Evolutionary conservation across 2,329 filamentous ascomycete species (phyloP).

Genomic region (Pseudopithomyces chartarum): DNA sequence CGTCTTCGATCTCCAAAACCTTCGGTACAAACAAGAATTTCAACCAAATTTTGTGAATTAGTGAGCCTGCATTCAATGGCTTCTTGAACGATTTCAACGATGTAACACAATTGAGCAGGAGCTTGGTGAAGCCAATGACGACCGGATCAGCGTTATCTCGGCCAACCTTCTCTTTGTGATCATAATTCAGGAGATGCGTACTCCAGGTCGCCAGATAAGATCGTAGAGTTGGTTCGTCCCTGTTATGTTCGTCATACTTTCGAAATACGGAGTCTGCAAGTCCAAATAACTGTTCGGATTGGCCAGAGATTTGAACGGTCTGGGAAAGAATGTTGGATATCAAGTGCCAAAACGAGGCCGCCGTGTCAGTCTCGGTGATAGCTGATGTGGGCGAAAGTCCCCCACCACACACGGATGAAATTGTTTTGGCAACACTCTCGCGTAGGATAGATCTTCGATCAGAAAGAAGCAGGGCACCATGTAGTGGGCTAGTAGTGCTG

Average conservation of each 20-base stretch:
- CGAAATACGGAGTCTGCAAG: slow-evolving; percentile 44
- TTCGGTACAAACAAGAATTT: slow-evolving; percentile 42
- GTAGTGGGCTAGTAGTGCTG: slow-evolving; percentile 28
- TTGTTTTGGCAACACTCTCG: slow-evolving; percentile 31
- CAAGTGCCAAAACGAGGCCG: slow-evolving; percentile 39
- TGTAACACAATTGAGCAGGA: slow-evolving; percentile 46
- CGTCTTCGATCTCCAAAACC: slow-evolving; percentile 16
- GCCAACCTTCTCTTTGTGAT: slow-evolving; percentile 42
- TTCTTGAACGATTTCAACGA: slow-evolving; percentile 48
- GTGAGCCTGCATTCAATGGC: slow-evolving; percentile 33
- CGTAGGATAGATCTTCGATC: slow-evolving; percentile 30
- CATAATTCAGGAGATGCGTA: slow-evolving; percentile 36
- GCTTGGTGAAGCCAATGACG: slow-evolving; percentile 46
- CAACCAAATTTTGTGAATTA: slow-evolving; percentile 40
- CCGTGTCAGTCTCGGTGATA: slow-evolving; percentile 34
- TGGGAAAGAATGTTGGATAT: slow-evolving; percentile 38
- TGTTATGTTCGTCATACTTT: slow-evolving; percentile 37
- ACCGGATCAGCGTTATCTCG: slow-evolving; percentile 42
- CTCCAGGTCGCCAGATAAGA: slow-evolving; percentile 39
- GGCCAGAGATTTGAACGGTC: slow-evolving; percentile 24
- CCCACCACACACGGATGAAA: slow-evolving; percentile 42
- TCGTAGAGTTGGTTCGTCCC: slow-evolving; percentile 37
- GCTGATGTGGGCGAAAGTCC: slow-evolving; percentile 40
- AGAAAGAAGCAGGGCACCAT: slow-evolving; percentile 36
- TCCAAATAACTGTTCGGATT: slow-evolving; percentile 41